Conservation (phyloP, 2,329 filamentous ascomycete species). For the Phyllosticta citribraziliensis region DNA sequence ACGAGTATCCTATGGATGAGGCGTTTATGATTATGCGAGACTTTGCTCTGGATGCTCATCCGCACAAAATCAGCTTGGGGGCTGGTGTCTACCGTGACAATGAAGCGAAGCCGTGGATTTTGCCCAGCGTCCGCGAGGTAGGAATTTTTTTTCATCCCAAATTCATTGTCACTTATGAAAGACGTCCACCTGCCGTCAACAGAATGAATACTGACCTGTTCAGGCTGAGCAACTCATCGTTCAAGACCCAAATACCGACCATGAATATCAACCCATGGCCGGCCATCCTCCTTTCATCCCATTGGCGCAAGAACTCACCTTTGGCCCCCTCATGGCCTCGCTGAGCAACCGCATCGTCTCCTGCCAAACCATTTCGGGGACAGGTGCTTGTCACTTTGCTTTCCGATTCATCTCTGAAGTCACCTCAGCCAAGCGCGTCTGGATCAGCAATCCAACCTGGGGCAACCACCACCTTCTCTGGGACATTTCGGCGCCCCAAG, state of each 20-base stretch:
- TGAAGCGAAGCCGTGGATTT: slow-evolving; percentile 27
- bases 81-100: slow-evolving; percentile 33
- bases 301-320: slow-evolving; percentile 18
- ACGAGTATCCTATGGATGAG: slow-evolving; percentile 5
- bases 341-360: slow-evolving; percentile 16
- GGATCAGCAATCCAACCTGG: slow-evolving; percentile 24
- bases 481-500: slow-evolving; percentile 12
- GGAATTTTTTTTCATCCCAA: background rate
- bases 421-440: slow-evolving; percentile 20
- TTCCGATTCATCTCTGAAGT: slow-evolving; percentile 18
- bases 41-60: slow-evolving; percentile 10
- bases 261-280: slow-evolving; percentile 19
- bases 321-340: slow-evolving; percentile 14
- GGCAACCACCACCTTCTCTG: slow-evolving; percentile 26
- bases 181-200: slow-evolving; percentile 1
- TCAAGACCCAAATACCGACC: slow-evolving; percentile 10
- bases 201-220: background rate
- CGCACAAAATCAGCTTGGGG: slow-evolving; percentile 31
- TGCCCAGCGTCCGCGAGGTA: slow-evolving; percentile 23
- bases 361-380: slow-evolving; percentile 29
- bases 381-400: slow-evolving; percentile 26
- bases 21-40: slow-evolving; percentile 10
- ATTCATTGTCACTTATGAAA: background rate
- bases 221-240: slow-evolving; percentile 11
- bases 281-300: slow-evolving; percentile 17